Evolutionary conservation across 2,329 filamentous ascomycete species (phyloP).

Genomic region (Pseudomassariella vexata): DNA sequence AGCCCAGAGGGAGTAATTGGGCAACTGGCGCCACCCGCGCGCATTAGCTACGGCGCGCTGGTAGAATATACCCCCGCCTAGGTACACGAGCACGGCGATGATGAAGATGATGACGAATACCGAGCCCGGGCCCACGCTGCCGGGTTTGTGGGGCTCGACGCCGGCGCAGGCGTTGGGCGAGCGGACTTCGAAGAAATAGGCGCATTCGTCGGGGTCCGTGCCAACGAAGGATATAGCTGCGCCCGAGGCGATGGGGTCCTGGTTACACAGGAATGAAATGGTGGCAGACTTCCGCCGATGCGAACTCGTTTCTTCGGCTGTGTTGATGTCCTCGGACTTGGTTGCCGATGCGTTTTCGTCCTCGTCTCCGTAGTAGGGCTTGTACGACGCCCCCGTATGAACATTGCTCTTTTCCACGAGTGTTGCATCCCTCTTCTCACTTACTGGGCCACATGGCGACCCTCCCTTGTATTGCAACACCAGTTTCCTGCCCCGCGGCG

Average conservation of each 20-base stretch:
- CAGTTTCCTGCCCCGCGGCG: conserved; percentile 65
- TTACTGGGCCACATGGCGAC: conserved; percentile 61
- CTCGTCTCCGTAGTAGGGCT: conserved; percentile 22
- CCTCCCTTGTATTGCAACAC: conserved; percentile 73
- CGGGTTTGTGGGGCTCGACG: conserved; percentile 63
- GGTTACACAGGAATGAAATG: conserved; percentile 90
- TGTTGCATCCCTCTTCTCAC: conserved; percentile 27
- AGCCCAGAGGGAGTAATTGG: conserved; percentile 91
- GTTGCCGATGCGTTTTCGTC: conserved; percentile 18
- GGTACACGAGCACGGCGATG: conserved; percentile 76
- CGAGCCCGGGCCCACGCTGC: conserved; percentile 65
- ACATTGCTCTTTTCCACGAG: conserved; percentile 23
- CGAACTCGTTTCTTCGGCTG: conserved; percentile 20
- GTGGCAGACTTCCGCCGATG: conserved; percentile 68
- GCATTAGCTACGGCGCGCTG: conserved; percentile 92
- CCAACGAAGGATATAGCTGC: conserved; percentile 80
- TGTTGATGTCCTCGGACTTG: conserved; percentile 5
- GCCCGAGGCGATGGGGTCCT: conserved; percentile 62
- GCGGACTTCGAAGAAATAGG: conserved; percentile 92
- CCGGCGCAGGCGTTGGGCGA: conserved; percentile 73
- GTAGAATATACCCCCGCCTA: conserved; percentile 90
- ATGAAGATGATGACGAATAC: conserved; percentile 82
- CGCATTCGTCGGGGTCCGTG: conserved; percentile 78
- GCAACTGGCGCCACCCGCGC: conserved; percentile 88
- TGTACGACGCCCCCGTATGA: conserved; percentile 29